Evolutionary conservation across 148 eudicot species (phyloP).

Genomic region (Limonium bicolor): DNA sequence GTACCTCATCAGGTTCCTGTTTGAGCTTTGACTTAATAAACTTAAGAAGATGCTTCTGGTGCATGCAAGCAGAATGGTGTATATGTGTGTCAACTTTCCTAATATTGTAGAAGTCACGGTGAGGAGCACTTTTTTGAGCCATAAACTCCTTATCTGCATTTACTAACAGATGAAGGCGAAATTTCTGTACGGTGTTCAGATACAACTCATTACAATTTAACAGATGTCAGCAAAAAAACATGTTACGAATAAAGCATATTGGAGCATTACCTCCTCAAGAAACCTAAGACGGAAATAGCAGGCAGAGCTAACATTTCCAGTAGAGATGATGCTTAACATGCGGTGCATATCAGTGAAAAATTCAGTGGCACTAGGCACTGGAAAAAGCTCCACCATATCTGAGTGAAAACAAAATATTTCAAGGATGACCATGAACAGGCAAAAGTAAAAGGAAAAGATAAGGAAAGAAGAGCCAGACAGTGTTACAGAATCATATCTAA

Average conservation of each 20-base stretch:
- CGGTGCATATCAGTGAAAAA: conserved; percentile 73
- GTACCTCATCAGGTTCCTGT: conserved; percentile 79
- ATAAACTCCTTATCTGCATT: conserved; percentile 73
- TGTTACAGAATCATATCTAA: conserved; percentile 21
- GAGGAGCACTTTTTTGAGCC: conserved; percentile 76
- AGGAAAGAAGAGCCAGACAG: neutral
- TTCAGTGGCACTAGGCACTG: conserved; percentile 52
- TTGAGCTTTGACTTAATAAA: conserved; percentile 64
- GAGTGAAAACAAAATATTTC: conserved; percentile 2
- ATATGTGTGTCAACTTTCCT: conserved; percentile 82
- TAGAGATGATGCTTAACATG: conserved; percentile 39
- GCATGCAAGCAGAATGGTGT: conserved; percentile 91
- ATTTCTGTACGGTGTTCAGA: conserved; percentile 45
- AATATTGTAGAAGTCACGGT: conserved; percentile 76
- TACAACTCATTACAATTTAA: conserved; percentile 20
- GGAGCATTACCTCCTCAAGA: conserved; percentile 52
- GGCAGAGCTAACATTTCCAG: conserved; percentile 53
- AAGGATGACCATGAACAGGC: too few species aligned
- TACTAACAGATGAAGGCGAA: conserved; percentile 78
- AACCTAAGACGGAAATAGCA: conserved; percentile 60
- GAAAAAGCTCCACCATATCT: conserved; percentile 53
- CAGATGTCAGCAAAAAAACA: conserved; percentile 1
- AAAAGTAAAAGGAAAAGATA: conserved; percentile 1
- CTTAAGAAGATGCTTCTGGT: conserved; percentile 77
- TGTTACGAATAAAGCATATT: neutral